Conservation (phyloP, 2,329 filamentous ascomycete genomes). For the Ceratocystis ficicola region DNA sequence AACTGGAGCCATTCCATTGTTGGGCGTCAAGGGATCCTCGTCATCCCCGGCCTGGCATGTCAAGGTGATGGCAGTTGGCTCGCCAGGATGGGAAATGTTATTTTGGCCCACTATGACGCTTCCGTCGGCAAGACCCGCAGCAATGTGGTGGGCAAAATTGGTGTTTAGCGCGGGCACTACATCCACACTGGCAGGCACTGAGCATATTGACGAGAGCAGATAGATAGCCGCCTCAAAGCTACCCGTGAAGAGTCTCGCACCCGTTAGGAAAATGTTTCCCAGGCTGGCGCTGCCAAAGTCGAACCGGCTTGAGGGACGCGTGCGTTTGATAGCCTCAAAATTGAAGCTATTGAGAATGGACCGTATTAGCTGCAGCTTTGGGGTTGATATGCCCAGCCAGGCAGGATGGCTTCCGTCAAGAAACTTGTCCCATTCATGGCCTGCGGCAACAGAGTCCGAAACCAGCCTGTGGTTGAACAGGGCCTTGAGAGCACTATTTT, state of each 20-base stretch:
- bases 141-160: constrained; percentile 92
- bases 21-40: constrained; percentile 19
- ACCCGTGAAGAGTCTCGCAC: constrained; percentile 79
- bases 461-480: constrained; percentile 83
- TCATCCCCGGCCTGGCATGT: constrained; percentile 23
- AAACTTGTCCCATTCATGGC: constrained; percentile 75
- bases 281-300: constrained; percentile 66
- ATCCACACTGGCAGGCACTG: constrained; percentile 61
- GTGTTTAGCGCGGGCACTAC: constrained; percentile 87
- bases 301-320: constrained; percentile 59
- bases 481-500: constrained; percentile 61
- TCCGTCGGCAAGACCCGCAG: constrained; percentile 64
- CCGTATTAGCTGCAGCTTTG: constrained; percentile 65
- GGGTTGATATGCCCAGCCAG: constrained; percentile 58
- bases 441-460: constrained; percentile 44
- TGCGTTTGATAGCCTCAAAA: constrained; percentile 65
- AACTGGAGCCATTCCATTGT: constrained; percentile 13
- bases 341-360: constrained; percentile 66
- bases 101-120: constrained; percentile 81
- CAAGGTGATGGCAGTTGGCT: constrained; percentile 40
- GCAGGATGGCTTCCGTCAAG: constrained; percentile 69
- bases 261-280: constrained; percentile 70
- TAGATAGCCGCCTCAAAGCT: constrained; percentile 90
- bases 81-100: constrained; percentile 74
- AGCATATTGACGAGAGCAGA: constrained; percentile 72